Percentiles rank a stretch among this genome's conserved stretches.
Conservation (phyloP, 441 rosid genomes). For the Erodium texanum region DNA sequence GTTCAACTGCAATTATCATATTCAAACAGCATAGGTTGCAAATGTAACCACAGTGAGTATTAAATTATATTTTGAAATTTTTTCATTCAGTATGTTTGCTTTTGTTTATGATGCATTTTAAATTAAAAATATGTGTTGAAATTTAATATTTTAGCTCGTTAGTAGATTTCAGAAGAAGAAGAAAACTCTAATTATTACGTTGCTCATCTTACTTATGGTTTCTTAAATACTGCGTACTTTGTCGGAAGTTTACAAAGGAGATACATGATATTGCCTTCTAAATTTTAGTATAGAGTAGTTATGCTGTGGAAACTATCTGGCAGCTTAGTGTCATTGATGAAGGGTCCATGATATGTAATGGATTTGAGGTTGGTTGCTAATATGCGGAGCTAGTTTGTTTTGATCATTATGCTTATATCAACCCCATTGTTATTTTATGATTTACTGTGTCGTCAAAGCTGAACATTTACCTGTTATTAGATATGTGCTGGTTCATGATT, state of each 20-base stretch:
- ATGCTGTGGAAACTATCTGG: neutral
- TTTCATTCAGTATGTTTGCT: neutral
- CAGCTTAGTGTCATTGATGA: constrained; percentile 1
- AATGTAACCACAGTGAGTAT: neutral
- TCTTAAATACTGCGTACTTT: neutral
- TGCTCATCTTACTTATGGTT: neutral
- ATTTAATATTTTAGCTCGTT: neutral
- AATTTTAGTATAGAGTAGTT: constrained; percentile 6
- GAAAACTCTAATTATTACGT: neutral
- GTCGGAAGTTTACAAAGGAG: neutral
- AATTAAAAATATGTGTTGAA: neutral
- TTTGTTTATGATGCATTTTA: neutral
- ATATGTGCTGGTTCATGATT: neutral
- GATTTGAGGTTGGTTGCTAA: constrained; percentile 1
- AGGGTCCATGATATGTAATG: neutral
- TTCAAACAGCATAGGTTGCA: constrained; percentile 1
- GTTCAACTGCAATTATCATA: neutral
- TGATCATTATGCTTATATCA: neutral
- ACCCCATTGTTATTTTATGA: neutral
- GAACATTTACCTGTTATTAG: neutral
- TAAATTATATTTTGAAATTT: neutral
- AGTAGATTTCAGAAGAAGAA: neutral
- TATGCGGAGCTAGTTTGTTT: neutral
- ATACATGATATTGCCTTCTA: neutral
- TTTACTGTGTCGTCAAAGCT: neutral